Evolutionary conservation across 2,329 filamentous ascomycete species (phyloP).

Genomic region (Cadophora sp.): DNA sequence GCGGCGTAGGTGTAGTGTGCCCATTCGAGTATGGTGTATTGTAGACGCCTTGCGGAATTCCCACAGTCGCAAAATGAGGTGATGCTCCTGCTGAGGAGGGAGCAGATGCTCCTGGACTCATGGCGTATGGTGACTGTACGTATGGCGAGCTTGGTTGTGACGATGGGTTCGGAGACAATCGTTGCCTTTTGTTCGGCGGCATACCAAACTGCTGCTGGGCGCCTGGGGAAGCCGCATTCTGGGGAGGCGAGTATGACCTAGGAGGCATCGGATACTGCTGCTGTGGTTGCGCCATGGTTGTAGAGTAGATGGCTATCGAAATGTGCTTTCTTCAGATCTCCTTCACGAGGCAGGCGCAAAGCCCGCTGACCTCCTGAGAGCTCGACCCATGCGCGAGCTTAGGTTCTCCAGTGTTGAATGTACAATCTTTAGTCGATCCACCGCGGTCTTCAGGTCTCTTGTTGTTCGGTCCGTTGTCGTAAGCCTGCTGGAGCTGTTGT

Average conservation of each 20-base stretch:
- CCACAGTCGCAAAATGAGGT: constrained; percentile 44
- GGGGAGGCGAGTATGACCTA: constrained; percentile 67
- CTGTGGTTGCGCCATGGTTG: constrained; percentile 47
- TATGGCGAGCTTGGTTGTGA: constrained; percentile 72
- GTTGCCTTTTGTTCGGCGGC: constrained; percentile 76
- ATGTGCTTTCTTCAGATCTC: constrained; percentile 30
- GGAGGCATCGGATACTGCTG: constrained; percentile 51
- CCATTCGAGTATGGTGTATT: constrained; percentile 47
- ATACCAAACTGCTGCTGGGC: constrained; percentile 63
- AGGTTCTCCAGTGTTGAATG: background rate
- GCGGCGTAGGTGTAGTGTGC: constrained; percentile 35
- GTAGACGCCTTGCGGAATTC: constrained; percentile 42
- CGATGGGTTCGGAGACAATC: constrained; percentile 71
- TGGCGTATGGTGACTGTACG: constrained; percentile 57
- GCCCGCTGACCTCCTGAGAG: constrained; percentile 39
- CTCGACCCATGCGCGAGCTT: constrained; percentile 40
- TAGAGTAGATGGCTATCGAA: constrained; percentile 9
- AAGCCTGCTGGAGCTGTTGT: constrained; percentile 3
- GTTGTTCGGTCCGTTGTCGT: constrained; percentile 12
- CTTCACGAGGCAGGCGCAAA: constrained; percentile 43
- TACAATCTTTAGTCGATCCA: background rate
- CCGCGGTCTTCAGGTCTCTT: background rate
- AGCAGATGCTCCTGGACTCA: constrained; percentile 52
- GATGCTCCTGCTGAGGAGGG: constrained; percentile 38
- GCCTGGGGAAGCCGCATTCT: constrained; percentile 66